These are phyloP conservation scores for Lophiotrema nucula DNA, from an alignment of 495 filamentous ascomycete genomes.

Conservation along the genomic window DNA sequence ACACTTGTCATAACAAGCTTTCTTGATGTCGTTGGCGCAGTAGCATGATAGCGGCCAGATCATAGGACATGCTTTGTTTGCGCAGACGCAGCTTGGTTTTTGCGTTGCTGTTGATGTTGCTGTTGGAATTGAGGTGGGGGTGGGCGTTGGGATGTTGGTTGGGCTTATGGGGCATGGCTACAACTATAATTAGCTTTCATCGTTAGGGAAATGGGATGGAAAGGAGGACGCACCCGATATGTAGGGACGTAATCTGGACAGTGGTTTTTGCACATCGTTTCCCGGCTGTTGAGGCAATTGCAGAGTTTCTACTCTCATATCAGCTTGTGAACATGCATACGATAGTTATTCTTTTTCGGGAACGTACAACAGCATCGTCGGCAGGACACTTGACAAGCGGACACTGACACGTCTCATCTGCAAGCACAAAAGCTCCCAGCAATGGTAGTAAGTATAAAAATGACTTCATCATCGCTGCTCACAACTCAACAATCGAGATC, in stretches of 20 bases:
- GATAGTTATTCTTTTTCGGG: neutral
- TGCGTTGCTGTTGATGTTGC: neutral
- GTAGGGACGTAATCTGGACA: constrained; percentile 20
- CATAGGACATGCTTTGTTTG: constrained; percentile 2
- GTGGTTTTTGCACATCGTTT: constrained; percentile 10
- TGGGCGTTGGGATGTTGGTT: neutral
- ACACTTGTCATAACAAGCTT: constrained; percentile 21
- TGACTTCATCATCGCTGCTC: constrained; percentile 14
- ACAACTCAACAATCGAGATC: no score
- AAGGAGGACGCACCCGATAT: constrained; percentile 8
- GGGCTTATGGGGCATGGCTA: neutral
- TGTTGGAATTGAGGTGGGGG: constrained; percentile 8
- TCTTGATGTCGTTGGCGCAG: constrained; percentile 13
- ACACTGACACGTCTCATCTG: constrained; percentile 15
- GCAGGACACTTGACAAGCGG: constrained; percentile 25
- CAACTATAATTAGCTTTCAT: neutral
- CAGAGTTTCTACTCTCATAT: constrained; percentile 13
- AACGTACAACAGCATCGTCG: constrained; percentile 12
- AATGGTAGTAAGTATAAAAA: constrained; percentile 15
- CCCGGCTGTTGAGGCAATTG: constrained; percentile 23
- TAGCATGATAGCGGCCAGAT: constrained; percentile 21
- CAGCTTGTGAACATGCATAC: neutral
- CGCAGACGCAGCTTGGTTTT: constrained; percentile 13
- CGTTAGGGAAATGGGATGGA: neutral
- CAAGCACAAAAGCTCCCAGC: constrained; percentile 7